phyloP scores from a whole-genome alignment of 2,329 filamentous ascomycete genomes.

The Claviceps humidiphila region DNA sequence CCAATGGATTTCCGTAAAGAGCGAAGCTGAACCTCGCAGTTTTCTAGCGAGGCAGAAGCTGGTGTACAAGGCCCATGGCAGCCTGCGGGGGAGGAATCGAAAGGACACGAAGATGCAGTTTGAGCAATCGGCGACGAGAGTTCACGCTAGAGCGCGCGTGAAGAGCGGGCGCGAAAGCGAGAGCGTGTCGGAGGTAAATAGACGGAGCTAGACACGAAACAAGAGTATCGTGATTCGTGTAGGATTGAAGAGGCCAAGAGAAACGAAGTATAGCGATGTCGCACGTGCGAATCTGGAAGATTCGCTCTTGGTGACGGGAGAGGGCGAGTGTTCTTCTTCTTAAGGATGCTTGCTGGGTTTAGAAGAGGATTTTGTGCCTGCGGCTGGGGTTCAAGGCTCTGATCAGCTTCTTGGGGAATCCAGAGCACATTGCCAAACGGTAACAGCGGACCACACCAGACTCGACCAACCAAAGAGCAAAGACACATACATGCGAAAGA shows the following conservation, averaged over 20 bases:
- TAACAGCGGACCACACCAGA: neutral
- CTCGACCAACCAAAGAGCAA: neutral
- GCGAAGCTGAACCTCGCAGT: conserved; percentile 14
- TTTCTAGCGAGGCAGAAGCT: conserved; percentile 19
- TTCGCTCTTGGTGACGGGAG: neutral
- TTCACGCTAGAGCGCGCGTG: neutral
- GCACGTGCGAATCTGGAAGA: neutral
- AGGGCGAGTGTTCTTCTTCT: neutral
- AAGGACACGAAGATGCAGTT: neutral
- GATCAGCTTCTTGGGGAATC: neutral
- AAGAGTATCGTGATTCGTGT: neutral
- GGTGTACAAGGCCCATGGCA: conserved; percentile 18
- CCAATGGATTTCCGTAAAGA: neutral
- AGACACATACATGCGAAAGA: neutral
- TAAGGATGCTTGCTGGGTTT: neutral
- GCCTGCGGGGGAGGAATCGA: conserved; percentile 2
- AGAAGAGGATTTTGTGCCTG: neutral
- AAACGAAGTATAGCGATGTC: neutral
- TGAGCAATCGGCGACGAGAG: neutral
- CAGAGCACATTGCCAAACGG: neutral
- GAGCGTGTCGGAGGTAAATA: neutral
- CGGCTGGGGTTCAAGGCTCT: neutral
- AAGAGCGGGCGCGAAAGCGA: too few relatives aligned
- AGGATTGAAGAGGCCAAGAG: neutral
- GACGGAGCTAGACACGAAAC: neutral